Evolutionary conservation across 2,329 filamentous ascomycete species (phyloP), one percentile per base, ranked within the genome.

Genomic region (Neospermospora avenae): DNA sequence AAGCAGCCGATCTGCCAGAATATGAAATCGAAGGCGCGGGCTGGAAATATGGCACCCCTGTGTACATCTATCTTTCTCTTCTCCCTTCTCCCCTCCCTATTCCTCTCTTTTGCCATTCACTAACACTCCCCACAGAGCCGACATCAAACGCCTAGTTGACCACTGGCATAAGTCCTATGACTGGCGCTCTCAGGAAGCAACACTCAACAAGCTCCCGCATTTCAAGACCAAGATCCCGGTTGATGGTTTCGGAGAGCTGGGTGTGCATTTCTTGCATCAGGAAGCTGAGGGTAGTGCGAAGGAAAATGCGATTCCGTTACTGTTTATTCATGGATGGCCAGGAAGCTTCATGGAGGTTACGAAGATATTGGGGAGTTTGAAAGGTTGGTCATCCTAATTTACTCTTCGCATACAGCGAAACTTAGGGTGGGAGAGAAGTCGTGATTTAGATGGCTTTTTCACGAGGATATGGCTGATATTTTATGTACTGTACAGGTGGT

Each of bases 271-370:
- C 66, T 70, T 90, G 5, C 83, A 88, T 68, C 77, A 86, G 65
- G 77, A 72, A 55, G 84, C 81, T 65, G 69, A 73, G 1, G 76
- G 74, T 6, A 31, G 11, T 2, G 65, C 77, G 1, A 76, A 77
- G 20, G 45, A 56, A 42, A 35, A 13, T 14, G 84, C 84, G 1
- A 82, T 90, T 44, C 87, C 88, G 0, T 69, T 90, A 31, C 71
- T 90, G 0, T 89, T 90, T 70, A 77, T 79, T n/a, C 87, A 90
- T 20, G 89, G 70, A 1, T 62, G 84, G 82, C 87, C 87, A 0
- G 87, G 88, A 1, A 86, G 81, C 66, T 89, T 88, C 68, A 68
- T 87, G 51, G 86, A 90, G 72, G 84, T 84, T 2, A 74, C 75
- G 18, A 89, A 88, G 70, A 74, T 89, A 51, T 74, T 91, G 3